Evolutionary conservation across 139 green algal species (phyloP).

Genomic region (Spirogloea muscicola): DNA sequence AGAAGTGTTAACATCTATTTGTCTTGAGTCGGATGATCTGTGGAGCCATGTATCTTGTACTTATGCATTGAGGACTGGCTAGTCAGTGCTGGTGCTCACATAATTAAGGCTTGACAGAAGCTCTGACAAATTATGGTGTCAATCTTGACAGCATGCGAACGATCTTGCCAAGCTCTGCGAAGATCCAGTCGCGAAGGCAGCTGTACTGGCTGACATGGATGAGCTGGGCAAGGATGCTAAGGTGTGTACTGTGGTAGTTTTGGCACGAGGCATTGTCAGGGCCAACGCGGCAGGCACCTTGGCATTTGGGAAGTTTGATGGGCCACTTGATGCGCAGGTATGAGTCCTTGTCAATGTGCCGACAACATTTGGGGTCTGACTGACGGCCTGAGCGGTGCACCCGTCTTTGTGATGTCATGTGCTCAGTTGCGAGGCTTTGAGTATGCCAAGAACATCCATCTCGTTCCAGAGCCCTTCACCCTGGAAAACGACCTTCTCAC

Average conservation of each 20-base stretch:
- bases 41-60: too few relatives aligned
- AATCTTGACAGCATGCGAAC: conserved; percentile 26
- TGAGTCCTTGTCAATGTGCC: neutral
- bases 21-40: too few relatives aligned
- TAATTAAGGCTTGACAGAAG: neutral
- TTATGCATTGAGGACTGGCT: too few relatives aligned
- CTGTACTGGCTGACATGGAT: conserved; percentile 45
- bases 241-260: too few relatives aligned
- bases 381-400: neutral
- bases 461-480: conserved; percentile 76
- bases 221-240: conserved; percentile 23
- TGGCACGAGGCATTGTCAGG: too few relatives aligned
- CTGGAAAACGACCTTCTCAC: conserved; percentile 85
- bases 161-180: conserved; percentile 29
- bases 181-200: conserved; percentile 24
- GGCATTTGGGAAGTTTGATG: neutral
- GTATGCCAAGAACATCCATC: conserved; percentile 49
- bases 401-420: too few relatives aligned
- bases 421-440: conserved; percentile 57
- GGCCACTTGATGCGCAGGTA: neutral
- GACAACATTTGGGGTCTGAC: neutral
- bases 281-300: neutral
- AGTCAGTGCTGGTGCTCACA: too few relatives aligned
- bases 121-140: too few relatives aligned
- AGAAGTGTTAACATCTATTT: too few relatives aligned